Evolutionary conservation across 768 basidiomycete species (phyloP).

Genomic region (Boletus rubroflammeus): DNA sequence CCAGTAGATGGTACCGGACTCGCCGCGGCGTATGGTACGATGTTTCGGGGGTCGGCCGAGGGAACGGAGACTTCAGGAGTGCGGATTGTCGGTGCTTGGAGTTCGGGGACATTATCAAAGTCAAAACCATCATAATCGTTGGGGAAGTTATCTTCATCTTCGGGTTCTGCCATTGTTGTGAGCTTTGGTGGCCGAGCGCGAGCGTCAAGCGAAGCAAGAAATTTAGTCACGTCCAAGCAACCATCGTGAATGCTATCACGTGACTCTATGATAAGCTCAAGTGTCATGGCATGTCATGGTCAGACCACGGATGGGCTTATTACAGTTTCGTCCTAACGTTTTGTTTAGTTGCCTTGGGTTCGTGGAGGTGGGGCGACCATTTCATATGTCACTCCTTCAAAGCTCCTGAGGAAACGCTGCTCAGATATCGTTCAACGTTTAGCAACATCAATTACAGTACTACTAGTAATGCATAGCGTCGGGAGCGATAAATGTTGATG

Average conservation of each 20-base stretch:
- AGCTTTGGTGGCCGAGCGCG: background rate
- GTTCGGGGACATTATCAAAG: slow-evolving; percentile 38
- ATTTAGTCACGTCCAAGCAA: background rate
- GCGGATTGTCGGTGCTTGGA: slow-evolving; percentile 17
- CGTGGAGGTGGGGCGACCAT: background rate
- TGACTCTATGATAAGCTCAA: background rate
- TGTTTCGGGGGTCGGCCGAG: background rate
- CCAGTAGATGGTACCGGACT: slow-evolving; percentile 12
- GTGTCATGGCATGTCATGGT: too few species aligned
- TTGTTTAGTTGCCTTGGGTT: background rate
- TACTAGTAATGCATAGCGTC: too few species aligned
- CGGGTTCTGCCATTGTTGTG: slow-evolving; percentile 22
- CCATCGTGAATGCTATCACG: background rate
- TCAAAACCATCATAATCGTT: slow-evolving; percentile 52
- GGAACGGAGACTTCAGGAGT: background rate
- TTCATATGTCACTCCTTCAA: background rate
- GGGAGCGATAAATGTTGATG: too few species aligned
- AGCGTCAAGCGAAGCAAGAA: background rate
- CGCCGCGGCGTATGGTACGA: background rate
- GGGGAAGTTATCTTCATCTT: slow-evolving; percentile 49
- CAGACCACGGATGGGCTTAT: background rate
- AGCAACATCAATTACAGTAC: background rate
- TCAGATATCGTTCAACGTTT: background rate
- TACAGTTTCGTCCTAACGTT: background rate
- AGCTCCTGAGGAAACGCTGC: background rate